These are phyloP conservation scores for Boletus rex-veris DNA, from an alignment of 768 basidiomycete species.

Conservation along the genomic window DNA sequence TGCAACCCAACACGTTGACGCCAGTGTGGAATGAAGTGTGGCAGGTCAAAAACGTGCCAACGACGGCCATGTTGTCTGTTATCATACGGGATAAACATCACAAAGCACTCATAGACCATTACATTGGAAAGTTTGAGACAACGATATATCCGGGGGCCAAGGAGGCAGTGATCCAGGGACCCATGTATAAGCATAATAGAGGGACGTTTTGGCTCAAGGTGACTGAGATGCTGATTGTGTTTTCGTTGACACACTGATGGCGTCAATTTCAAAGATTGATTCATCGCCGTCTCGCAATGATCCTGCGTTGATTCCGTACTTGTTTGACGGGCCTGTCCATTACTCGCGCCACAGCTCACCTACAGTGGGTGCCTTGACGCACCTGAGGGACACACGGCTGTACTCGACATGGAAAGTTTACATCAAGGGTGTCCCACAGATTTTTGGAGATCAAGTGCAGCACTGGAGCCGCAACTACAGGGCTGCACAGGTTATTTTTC, in stretches of 20 bases:
- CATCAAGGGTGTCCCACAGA: constrained; percentile 53
- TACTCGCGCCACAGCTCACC: constrained; percentile 72
- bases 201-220: constrained; percentile 75
- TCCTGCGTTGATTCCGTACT: constrained; percentile 48
- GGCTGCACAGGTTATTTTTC: constrained; percentile 70
- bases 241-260: constrained; percentile 4
- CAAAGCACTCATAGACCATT: constrained; percentile 53
- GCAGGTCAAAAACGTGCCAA: constrained; percentile 70
- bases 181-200: constrained; percentile 43
- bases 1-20: constrained; percentile 49
- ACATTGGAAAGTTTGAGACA: constrained; percentile 60
- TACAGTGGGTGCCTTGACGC: constrained; percentile 61
- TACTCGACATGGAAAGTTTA: constrained; percentile 81
- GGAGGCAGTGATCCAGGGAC: constrained; percentile 59
- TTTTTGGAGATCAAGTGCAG: constrained; percentile 60
- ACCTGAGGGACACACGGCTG: constrained; percentile 55
- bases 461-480: constrained; percentile 65
- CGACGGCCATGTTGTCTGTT: constrained; percentile 55
- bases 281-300: constrained; percentile 43
- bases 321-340: constrained; percentile 71
- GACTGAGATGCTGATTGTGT: neutral
- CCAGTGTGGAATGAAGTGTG: constrained; percentile 80
- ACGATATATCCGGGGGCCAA: constrained; percentile 54
- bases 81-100: constrained; percentile 69
- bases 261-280: constrained; percentile 45